Base-by-base conservation (phyloP, 495 filamentous ascomycete species). In the Cladorrhinum samala region DNA sequence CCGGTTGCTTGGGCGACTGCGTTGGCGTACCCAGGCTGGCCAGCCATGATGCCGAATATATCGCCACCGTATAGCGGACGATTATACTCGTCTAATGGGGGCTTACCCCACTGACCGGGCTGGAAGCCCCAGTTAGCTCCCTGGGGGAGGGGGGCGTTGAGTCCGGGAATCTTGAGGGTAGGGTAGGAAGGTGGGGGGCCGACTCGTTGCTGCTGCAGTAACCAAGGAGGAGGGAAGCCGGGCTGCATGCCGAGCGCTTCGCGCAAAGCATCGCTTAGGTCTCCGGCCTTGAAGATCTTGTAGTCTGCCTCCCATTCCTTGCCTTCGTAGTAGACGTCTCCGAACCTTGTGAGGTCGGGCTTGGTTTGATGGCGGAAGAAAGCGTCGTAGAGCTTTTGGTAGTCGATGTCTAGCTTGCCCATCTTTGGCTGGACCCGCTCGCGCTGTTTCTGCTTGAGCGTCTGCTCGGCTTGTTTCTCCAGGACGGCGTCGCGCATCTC, bases 291-390 rank as follows among this genome's bases (percentile, higher is more conserved):
- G 44, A 96, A 77, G 71, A 96, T 88, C 58, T 83, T 83, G 43
- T 95, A 77, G 72, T 97, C 95, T 5, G 91, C 95, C 70, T 98
- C 93, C 66, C 88, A 95, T 69, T 98, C 93, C 66, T 98, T 98
- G 59, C 93, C 93, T 63, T 98, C 93, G 64, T 96, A 96, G 69
- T 98, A 98, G 16, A 97, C 91, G 68, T 98, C 93, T 23, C 93
- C 93, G 62, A 95, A 97, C 17, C 91, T 82, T 39, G 93, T 97
- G 46, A 98, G 71, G 56, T 90, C 84, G 1, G 93, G 93, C 64
- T 98, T 98, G 33, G 88, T 95, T 68, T 98, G 93, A 63, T 93
- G 94, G 21, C 90, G 80, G 75, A 97, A 98, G 72, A 98, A 98
- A 6, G 93, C 93, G 65, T 96, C 93, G 66, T 96, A 95, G 23